phyloP scores from a whole-genome alignment of 2,329 filamentous ascomycete genomes.

The Fusarium nisikadoi region DNA sequence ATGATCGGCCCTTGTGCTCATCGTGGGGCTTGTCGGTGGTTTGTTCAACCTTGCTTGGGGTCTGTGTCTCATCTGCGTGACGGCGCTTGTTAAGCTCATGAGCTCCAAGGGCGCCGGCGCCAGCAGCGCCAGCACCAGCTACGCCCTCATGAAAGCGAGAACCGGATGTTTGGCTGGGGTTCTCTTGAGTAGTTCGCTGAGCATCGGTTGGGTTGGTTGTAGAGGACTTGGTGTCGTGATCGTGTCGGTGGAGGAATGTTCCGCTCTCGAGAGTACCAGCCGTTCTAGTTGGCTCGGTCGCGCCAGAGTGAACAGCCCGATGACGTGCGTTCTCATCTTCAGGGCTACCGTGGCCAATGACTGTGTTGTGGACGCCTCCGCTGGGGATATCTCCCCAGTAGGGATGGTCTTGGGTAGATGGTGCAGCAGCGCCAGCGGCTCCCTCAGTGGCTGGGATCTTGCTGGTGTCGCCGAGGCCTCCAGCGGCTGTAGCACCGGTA shows the following conservation, averaged over 20 bases:
- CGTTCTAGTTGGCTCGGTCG: not conserved
- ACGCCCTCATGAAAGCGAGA: constrained; percentile 21
- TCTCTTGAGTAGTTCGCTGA: not conserved
- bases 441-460: not conserved
- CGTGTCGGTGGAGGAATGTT: not conserved
- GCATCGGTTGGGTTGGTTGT: not conserved
- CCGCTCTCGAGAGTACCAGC: constrained; percentile 4
- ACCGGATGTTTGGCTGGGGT: not conserved
- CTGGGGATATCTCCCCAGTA: constrained; percentile 37
- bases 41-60: not conserved
- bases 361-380: constrained; percentile 17
- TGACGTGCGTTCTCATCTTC: constrained; percentile 20
- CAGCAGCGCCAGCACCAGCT: not conserved
- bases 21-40: not conserved
- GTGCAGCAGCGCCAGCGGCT: not conserved
- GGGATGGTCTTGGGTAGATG: constrained; percentile 20
- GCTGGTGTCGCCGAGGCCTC: not conserved
- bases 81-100: constrained; percentile 18
- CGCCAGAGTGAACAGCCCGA: not conserved
- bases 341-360: constrained; percentile 25
- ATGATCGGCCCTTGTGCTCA: constrained; percentile 25
- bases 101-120: constrained; percentile 1
- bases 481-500: not conserved
- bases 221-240: not conserved
- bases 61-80: not conserved